Evolutionary conservation across 129 eudicot genomes (phyloP).

Genomic region (Scalesia atractyloides): DNA sequence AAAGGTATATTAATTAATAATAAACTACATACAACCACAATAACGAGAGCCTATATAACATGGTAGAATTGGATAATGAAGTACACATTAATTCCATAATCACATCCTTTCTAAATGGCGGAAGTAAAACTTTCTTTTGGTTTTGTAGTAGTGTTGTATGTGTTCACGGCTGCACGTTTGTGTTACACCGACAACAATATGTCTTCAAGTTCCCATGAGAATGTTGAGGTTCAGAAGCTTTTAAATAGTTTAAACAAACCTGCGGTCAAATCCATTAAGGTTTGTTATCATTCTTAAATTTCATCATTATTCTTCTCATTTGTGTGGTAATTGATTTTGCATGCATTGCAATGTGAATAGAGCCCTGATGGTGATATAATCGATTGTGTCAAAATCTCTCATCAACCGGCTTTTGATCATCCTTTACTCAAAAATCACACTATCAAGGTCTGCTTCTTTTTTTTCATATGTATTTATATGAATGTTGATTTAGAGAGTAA

Average conservation of each 20-base stretch:
- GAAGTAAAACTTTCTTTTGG: neutral
- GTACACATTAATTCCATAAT: neutral
- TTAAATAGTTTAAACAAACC: constrained; percentile 64
- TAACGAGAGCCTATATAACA: neutral
- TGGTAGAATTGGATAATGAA: neutral
- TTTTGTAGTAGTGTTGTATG: neutral
- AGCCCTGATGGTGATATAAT: constrained; percentile 83
- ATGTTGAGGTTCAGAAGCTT: constrained; percentile 51
- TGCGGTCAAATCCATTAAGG: constrained; percentile 67
- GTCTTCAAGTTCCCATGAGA: constrained; percentile 29
- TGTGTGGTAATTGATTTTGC: neutral
- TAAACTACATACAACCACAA: too few relatives aligned
- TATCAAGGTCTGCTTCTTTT: constrained; percentile 48
- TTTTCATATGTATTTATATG: neutral
- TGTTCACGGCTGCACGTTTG: neutral
- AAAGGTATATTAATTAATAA: too few relatives aligned
- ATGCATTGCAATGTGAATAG: constrained; percentile 35
- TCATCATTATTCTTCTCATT: neutral
- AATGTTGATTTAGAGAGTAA: neutral
- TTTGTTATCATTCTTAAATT: neutral
- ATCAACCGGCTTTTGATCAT: constrained; percentile 92
- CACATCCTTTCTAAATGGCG: neutral
- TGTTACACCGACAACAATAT: neutral
- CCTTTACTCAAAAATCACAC: constrained; percentile 73
- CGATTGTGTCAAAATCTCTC: constrained; percentile 68